phyloP scores from a whole-genome alignment of 1,284 basidiomycete species.

The Marasmius tenuissimus region DNA sequence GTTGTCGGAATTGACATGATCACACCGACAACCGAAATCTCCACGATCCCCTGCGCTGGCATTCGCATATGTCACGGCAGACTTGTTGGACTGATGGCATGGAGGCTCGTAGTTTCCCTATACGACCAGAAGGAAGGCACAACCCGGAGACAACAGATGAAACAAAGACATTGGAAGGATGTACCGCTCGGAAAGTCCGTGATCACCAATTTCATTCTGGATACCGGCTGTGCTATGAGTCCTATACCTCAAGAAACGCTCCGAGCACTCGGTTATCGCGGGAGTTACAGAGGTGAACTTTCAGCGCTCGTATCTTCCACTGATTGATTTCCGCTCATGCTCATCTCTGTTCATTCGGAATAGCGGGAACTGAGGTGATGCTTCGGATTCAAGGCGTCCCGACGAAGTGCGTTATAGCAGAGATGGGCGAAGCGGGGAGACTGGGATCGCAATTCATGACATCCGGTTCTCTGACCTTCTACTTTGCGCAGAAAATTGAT shows the following conservation, averaged over 20 bases:
- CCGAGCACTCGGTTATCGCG: slow-evolving; percentile 27
- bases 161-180: background rate
- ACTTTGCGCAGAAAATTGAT: slow-evolving; percentile 22
- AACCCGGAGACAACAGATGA: slow-evolving; percentile 1
- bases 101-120: slow-evolving; percentile 34
- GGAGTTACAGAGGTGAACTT: slow-evolving; percentile 11
- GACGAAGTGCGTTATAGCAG: slow-evolving; percentile 21
- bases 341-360: background rate
- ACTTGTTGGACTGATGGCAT: slow-evolving; percentile 35
- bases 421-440: slow-evolving; percentile 22
- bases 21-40: slow-evolving; percentile 31
- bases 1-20: slow-evolving; percentile 32
- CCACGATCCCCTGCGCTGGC: slow-evolving; percentile 36
- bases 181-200: slow-evolving; percentile 14
- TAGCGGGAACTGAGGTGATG: slow-evolving; percentile 20
- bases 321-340: background rate
- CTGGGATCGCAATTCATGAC: slow-evolving; percentile 23
- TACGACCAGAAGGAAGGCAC: slow-evolving; percentile 2
- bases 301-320: background rate
- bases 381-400: slow-evolving; percentile 23
- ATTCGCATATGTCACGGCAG: slow-evolving; percentile 34
- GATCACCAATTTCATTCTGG: slow-evolving; percentile 36
- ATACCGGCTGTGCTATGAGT: slow-evolving; percentile 33
- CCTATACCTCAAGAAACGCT: slow-evolving; percentile 31
- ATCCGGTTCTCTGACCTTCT: slow-evolving; percentile 24